Evolutionary conservation across 2,329 filamentous ascomycete species (phyloP).

Genomic region (Colletotrichum incanum): DNA sequence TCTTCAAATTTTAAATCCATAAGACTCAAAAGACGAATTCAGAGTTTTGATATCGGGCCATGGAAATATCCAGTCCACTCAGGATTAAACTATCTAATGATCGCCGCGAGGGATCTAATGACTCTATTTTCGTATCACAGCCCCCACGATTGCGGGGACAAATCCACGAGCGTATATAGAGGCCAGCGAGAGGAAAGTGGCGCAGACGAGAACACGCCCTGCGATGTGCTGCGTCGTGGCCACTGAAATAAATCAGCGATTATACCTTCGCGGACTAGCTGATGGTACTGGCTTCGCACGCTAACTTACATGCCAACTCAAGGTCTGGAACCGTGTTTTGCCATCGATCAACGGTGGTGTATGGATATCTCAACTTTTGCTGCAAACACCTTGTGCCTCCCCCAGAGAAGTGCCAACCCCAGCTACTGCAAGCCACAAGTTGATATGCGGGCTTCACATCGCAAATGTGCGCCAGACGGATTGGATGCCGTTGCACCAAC

Average conservation of each 20-base stretch:
- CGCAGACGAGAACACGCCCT: background rate
- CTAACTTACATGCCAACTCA: background rate
- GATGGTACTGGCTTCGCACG: background rate
- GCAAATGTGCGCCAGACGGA: background rate
- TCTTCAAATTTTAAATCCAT: background rate
- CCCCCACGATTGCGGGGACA: constrained; percentile 22
- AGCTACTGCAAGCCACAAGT: background rate
- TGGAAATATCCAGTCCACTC: background rate
- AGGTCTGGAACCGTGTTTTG: background rate
- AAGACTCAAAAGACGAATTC: background rate
- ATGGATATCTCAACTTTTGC: background rate
- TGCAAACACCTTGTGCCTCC: background rate
- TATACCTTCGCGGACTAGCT: background rate
- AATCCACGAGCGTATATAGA: background rate
- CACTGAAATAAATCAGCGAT: background rate
- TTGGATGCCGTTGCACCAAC: background rate
- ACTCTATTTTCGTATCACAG: constrained; percentile 12
- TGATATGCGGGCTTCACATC: background rate
- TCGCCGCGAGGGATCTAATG: constrained; percentile 29
- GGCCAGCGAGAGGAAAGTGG: background rate
- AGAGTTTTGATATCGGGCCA: background rate
- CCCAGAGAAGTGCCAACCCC: background rate
- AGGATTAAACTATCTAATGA: constrained; percentile 7
- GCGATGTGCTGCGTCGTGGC: background rate
- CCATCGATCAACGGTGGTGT: background rate